Percentiles rank a stretch among this genome's conserved stretches.
These are phyloP conservation scores for Mycena rebaudengoi DNA, from an alignment of 768 basidiomycete species.

Conservation along the genomic window DNA sequence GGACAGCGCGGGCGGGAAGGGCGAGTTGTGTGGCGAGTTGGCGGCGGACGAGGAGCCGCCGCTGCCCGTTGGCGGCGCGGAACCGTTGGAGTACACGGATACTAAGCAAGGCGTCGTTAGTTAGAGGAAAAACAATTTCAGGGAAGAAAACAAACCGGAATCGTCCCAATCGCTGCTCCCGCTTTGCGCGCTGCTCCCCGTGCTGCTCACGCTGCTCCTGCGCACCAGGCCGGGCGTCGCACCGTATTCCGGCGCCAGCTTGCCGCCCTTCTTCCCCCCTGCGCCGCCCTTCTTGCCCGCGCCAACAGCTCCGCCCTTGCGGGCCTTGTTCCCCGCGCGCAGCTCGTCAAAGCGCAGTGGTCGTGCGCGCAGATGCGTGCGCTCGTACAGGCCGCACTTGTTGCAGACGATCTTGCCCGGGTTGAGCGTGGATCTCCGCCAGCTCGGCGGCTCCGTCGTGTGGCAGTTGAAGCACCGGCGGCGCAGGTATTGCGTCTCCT, in stretches of 20 bases:
- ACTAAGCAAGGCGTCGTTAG: constrained; percentile 38
- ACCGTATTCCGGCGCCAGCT: no score
- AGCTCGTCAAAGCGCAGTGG: constrained; percentile 90
- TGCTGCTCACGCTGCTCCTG: constrained; percentile 72
- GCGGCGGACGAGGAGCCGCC: constrained; percentile 63
- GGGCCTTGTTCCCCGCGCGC: constrained; percentile 84
- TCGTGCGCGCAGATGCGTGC: constrained; percentile 84
- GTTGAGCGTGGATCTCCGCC: constrained; percentile 89
- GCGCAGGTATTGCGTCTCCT: constrained; percentile 91
- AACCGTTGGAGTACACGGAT: constrained; percentile 65
- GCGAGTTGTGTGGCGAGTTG: constrained; percentile 49
- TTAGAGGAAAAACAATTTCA: constrained; percentile 29
- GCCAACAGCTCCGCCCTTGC: constrained; percentile 58
- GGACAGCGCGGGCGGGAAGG: constrained; percentile 32
- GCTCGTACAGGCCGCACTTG: constrained; percentile 92
- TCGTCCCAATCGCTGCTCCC: constrained; percentile 86
- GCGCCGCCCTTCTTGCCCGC: constrained; percentile 39
- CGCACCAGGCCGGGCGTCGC: no score
- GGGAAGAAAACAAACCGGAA: constrained; percentile 58
- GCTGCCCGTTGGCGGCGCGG: constrained; percentile 59
- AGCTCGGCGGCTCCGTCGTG: constrained; percentile 88
- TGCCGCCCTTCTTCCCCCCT: constrained; percentile 27
- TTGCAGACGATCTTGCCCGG: constrained; percentile 95
- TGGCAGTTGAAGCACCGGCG: constrained; percentile 92
- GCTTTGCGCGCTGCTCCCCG: constrained; percentile 61